Percentiles rank a stretch among this genome's conserved stretches.
Evolutionary conservation across 2,329 filamentous ascomycete genomes (phyloP).

Genomic region (Penicillium nordicum): DNA sequence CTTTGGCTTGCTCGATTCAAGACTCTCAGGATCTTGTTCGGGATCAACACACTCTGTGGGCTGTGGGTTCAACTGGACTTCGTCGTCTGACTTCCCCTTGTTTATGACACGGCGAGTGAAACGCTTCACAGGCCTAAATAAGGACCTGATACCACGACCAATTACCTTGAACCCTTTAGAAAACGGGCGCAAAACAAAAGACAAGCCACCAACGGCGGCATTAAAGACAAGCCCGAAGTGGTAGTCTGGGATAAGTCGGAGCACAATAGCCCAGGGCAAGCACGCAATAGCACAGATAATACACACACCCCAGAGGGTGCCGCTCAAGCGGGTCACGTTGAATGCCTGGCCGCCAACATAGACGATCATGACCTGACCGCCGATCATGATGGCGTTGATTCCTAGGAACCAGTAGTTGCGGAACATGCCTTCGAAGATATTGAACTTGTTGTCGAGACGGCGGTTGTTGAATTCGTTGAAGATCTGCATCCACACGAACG

Average conservation of each 20-base stretch:
- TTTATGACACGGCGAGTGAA: slow-evolving; percentile 20
- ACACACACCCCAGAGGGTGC: slow-evolving; percentile 82
- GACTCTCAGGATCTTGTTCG: slow-evolving; percentile 7
- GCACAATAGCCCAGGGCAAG: slow-evolving; percentile 74
- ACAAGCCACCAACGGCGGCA: slow-evolving; percentile 54
- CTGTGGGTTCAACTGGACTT: neutral
- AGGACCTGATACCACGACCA: slow-evolving; percentile 23
- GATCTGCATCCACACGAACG: slow-evolving; percentile 99
- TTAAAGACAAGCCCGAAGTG: slow-evolving; percentile 43
- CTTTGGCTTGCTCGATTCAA: slow-evolving; percentile 4
- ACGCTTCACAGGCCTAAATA: slow-evolving; percentile 25
- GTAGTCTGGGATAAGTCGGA: slow-evolving; percentile 78
- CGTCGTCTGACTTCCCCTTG: neutral
- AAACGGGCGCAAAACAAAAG: slow-evolving; percentile 48
- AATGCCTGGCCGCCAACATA: slow-evolving; percentile 82
- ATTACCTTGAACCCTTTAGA: slow-evolving; percentile 29
- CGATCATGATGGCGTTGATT: slow-evolving; percentile 84
- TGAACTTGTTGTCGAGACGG: slow-evolving; percentile 89
- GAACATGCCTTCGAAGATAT: slow-evolving; percentile 85
- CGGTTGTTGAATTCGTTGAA: slow-evolving; percentile 99
- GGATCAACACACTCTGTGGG: slow-evolving; percentile 8
- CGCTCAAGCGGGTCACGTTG: slow-evolving; percentile 65
- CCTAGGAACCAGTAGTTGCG: slow-evolving; percentile 84
- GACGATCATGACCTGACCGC: slow-evolving; percentile 83
- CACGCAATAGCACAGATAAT: slow-evolving; percentile 81